Evolutionary conservation across 1,284 basidiomycete species (phyloP), one percentile per base, ranked within the genome.

Genomic region (Pseudozyma flocculosa): DNA sequence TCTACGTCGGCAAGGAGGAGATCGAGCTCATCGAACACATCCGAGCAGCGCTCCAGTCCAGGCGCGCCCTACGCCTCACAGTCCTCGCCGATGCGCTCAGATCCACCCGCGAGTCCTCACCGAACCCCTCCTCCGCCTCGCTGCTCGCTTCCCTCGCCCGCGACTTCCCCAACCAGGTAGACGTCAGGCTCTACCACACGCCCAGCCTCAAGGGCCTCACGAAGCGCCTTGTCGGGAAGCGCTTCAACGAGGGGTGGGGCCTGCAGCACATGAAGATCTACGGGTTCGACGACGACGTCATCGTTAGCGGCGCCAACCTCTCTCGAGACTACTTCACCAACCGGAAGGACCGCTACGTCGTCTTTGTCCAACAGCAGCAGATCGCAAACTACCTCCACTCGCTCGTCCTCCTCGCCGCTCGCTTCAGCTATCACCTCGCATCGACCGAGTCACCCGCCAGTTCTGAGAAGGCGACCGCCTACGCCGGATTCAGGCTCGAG

Each of bases 251-350:
- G 80, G 95, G 93, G 0, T 97, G 91, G 88, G 94, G 95, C 0
- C 89, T 94, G 3, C 96, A 94, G 89, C 95, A 98, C 78, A 88
- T 92, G 21, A 98, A 98, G 80, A 85, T 94, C 54, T 99, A 99
- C 73, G 90, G 90, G 17, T 87, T 85, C 1, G 95, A 99, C 75
- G 87, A 96, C 75, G 86, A 92, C 51, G 84, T 98, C 36, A 85
- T 98, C 76, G 87, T 98, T 61, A 91, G 86, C 71, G 95, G 94
- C 2, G 94, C 94, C n/a, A 99, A 99, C 76, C 82, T 98, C 42
- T 93, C 89, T 70, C 83, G 84, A 48, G 90, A 92, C 24, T 99
- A 99, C 79, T 99, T 98, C 69, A 89, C 90, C 0, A 85, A 97
- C 70, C 86, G 94, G 18, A 90, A 94, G 80, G 94, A 99, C 79